Base-by-base conservation (phyloP, 805 yeast genomes). In the Candida broadrunensis region DNA sequence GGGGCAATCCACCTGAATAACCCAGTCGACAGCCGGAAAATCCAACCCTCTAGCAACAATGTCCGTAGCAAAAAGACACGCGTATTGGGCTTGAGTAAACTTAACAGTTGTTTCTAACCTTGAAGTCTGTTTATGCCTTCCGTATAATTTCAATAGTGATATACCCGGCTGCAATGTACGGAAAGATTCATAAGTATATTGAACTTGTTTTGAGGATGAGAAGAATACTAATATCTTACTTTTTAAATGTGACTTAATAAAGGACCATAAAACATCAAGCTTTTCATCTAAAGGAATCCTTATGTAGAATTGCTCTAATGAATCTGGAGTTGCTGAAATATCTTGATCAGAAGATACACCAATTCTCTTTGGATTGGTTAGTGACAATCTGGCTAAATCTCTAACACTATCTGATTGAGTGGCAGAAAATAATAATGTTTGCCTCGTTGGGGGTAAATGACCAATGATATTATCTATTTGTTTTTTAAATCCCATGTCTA, bases 1-100 rank as follows among this genome's bases (percentile, higher is more conserved):
- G 0, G 97, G 96, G 52, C 95, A 86, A 57, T 88, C 97, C 1
- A 88, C 74, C 60, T 88, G 97, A 7, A 88, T 71, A n/a, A 88
- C 96, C 97, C 97, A 88, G 56, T 89, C 95, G 37, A 88, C 86
- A 5, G 90, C 86, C 0, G 97, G 96, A 62, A 89, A 88, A 60
- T 88, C 97, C 31, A 88, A 76, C 14, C 97, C 97, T 58, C 97
- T 72, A 1, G 97, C 96, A 11, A 88, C 96, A 34, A 88, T 83
- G 64, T 88, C 97, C 0, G 97, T 88, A 0, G 96, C 93, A 55
- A 88, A 81, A 36, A 88, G 65, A 65, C 96, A 88, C 13, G 87
- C 86, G 39, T 85, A 78, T 49, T 84, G 85, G 2, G 95, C 82
- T 42, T 82, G 78, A 8, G 88, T 77, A 60, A 88, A 88, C 60